Percentiles rank a stretch among this genome's conserved stretches.
phyloP scores from a whole-genome alignment of 2,329 filamentous ascomycete genomes.

The Penicillium oxalicum region DNA sequence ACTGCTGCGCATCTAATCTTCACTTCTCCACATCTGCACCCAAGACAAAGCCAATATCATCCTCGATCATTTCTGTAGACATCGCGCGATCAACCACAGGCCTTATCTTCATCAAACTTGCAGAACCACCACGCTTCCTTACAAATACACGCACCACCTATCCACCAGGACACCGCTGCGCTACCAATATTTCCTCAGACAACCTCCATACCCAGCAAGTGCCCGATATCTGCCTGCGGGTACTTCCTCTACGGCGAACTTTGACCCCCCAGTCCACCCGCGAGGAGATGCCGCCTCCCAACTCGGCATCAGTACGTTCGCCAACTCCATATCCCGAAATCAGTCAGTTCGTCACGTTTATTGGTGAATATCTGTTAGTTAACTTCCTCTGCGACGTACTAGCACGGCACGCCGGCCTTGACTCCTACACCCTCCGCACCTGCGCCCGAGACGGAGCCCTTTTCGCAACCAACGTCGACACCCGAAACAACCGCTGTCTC shows the following conservation, averaged over 20 bases:
- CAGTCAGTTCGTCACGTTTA: not conserved
- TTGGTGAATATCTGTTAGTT: constrained; percentile 1
- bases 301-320: constrained; percentile 39
- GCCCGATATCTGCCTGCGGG: constrained; percentile 3
- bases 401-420: constrained; percentile 23
- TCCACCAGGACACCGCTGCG: too few relatives aligned
- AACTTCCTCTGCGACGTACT: not conserved
- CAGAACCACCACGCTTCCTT: too few relatives aligned
- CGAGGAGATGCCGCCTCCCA: constrained; percentile 37
- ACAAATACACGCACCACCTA: too few relatives aligned
- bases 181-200: not conserved
- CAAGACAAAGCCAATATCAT: not conserved
- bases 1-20: not conserved
- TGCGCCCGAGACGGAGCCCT: constrained; percentile 31
- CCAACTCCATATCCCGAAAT: not conserved
- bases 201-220: not conserved
- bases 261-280: constrained; percentile 16
- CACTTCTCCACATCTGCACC: not conserved
- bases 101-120: not conserved
- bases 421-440: constrained; percentile 23
- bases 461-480: constrained; percentile 44
- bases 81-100: not conserved
- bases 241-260: constrained; percentile 9
- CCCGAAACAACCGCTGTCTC: constrained; percentile 47
- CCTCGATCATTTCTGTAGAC: too few relatives aligned